These are phyloP conservation scores for Pythium inflatum DNA, from an alignment of 352 stramenopile genomes.

Conservation along the genomic window DNA sequence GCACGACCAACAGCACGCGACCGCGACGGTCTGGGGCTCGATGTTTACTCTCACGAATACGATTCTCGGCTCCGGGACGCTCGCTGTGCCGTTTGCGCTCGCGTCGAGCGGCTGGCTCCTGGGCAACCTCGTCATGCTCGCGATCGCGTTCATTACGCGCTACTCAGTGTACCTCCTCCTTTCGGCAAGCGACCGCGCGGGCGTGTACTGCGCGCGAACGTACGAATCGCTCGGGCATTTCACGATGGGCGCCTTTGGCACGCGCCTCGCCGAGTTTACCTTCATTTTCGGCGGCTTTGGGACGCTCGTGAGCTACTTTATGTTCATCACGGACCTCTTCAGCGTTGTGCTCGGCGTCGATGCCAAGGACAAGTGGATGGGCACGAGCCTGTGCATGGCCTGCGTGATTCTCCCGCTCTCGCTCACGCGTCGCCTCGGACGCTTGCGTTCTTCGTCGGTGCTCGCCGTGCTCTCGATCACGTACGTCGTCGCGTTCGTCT, in stretches of 20 bases:
- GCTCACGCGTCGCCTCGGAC: slow-evolving; percentile 59
- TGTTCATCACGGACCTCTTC: slow-evolving; percentile 81
- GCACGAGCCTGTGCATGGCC: slow-evolving; percentile 46
- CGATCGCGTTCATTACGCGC: slow-evolving; percentile 72
- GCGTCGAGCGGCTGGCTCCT: slow-evolving; percentile 73
- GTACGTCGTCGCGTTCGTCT: slow-evolving; percentile 71
- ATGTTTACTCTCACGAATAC: slow-evolving; percentile 81
- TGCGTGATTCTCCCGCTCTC: slow-evolving; percentile 66
- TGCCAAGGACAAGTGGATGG: slow-evolving; percentile 57
- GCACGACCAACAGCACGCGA: slow-evolving; percentile 36
- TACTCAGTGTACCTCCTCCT: slow-evolving; percentile 78
- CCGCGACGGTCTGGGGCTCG: slow-evolving; percentile 63
- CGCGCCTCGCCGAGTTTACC: slow-evolving; percentile 72
- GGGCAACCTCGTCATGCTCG: slow-evolving; percentile 68
- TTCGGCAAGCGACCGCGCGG: slow-evolving; percentile 62
- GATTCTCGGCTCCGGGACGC: slow-evolving; percentile 72
- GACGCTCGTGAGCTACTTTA: slow-evolving; percentile 80
- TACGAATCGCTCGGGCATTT: slow-evolving; percentile 79
- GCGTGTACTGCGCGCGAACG: slow-evolving; percentile 64
- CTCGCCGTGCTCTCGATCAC: slow-evolving; percentile 68
- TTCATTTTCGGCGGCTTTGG: slow-evolving; percentile 87
- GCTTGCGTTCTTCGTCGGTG: slow-evolving; percentile 62
- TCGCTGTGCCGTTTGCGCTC: slow-evolving; percentile 74
- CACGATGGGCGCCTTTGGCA: slow-evolving; percentile 67
- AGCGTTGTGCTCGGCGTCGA: slow-evolving; percentile 47